A percentile compares a stretch with the other conserved stretches of the same genome.
These are phyloP conservation scores for Exophiala dermatitidis DNA, from an alignment of 2,329 filamentous ascomycete species.

Conservation along the genomic window DNA sequence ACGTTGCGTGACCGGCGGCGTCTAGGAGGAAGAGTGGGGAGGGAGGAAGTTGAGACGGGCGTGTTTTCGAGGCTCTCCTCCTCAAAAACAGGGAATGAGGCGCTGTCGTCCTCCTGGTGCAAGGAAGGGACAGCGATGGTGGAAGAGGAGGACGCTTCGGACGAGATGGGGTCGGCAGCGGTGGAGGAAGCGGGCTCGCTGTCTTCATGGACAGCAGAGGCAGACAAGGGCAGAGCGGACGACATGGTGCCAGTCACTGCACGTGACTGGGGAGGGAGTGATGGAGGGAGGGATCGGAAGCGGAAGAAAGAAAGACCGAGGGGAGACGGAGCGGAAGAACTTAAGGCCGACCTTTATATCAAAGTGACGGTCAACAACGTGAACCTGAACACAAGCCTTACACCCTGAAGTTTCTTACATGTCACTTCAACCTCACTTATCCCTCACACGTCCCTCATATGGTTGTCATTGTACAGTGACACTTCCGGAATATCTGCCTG, in stretches of 20 bases:
- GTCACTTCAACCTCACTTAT: not conserved
- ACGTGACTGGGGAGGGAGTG: not conserved
- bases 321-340: not conserved
- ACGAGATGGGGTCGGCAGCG: constrained; percentile 5
- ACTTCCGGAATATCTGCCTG: not conserved
- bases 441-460: constrained; percentile 4
- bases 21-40: not conserved
- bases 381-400: too few relatives aligned
- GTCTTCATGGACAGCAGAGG: constrained; percentile 1
- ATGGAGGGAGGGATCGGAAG: not conserved
- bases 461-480: not conserved
- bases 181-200: constrained; percentile 1
- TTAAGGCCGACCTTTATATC: constrained; percentile 5
- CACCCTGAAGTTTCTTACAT: not conserved
- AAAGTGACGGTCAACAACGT: not conserved
- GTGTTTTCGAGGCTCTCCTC: constrained; percentile 8
- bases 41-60: constrained; percentile 3
- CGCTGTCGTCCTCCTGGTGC: constrained; percentile 8
- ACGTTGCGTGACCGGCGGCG: constrained; percentile 20
- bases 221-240: constrained; percentile 4
- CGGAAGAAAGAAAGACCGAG: constrained; percentile 16
- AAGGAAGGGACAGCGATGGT: constrained; percentile 7
- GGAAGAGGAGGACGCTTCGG: constrained; percentile 2
- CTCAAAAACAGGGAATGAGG: constrained; percentile 20
- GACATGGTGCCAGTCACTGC: constrained; percentile 3